A percentile compares a stretch with the other conserved stretches of the same genome.
Conservation (phyloP, 495 filamentous ascomycete genomes). For the Bacidia gigantensis region DNA sequence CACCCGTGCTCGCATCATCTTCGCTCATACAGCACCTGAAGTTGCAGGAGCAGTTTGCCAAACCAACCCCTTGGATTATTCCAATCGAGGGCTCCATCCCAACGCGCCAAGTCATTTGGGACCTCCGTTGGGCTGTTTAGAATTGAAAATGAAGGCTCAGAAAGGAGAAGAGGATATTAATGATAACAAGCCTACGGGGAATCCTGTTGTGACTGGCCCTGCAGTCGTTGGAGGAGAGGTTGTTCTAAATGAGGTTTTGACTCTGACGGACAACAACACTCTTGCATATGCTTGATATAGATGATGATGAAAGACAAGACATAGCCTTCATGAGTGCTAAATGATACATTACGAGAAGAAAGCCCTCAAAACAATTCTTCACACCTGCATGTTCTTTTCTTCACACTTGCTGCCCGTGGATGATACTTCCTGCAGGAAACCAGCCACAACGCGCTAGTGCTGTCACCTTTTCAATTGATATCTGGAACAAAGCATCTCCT, state of each 20-base stretch:
- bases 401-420: too few species aligned
- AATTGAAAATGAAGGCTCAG: constrained; percentile 56
- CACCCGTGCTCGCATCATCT: constrained; percentile 67
- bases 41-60: constrained; percentile 79
- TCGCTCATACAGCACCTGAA: constrained; percentile 66
- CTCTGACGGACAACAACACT: constrained; percentile 40
- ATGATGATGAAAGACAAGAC: neutral
- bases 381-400: too few species aligned
- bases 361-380: too few species aligned
- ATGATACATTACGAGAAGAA: too few species aligned
- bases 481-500: neutral
- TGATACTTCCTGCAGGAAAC: too few species aligned
- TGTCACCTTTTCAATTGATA: neutral
- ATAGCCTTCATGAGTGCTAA: too few species aligned
- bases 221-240: constrained; percentile 52
- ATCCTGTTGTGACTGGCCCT: constrained; percentile 54
- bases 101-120: constrained; percentile 55
- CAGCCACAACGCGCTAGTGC: constrained; percentile 1
- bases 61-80: constrained; percentile 78
- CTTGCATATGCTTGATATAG: constrained; percentile 26
- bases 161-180: constrained; percentile 47
- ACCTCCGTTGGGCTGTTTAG: constrained; percentile 61
- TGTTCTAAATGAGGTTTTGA: constrained; percentile 41
- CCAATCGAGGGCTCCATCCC: constrained; percentile 17
- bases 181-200: constrained; percentile 40